Conservation (phyloP, 192 early-diverging fungal species). For the Umbelopsis ramanniana region DNA sequence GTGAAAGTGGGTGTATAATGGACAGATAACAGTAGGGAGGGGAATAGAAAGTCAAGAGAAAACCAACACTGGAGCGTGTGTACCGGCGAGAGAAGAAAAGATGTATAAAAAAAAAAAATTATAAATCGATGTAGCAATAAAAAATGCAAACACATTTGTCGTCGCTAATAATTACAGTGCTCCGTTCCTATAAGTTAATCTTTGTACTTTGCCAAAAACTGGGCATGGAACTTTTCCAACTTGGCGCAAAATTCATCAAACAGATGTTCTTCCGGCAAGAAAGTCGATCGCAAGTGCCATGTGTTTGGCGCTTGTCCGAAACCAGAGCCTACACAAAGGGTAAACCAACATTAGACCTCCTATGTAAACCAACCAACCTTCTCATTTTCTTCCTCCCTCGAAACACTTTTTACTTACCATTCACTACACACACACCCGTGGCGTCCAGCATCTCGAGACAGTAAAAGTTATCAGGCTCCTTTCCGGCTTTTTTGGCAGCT, state of each 20-base stretch:
- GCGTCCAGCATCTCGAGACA: constrained; percentile 90
- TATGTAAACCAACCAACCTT: neutral
- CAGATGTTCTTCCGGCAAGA: constrained; percentile 90
- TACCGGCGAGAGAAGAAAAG: no score
- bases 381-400: neutral
- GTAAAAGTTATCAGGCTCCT: constrained; percentile 88
- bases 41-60: no score
- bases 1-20: neutral
- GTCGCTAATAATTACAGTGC: neutral
- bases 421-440: constrained; percentile 96
- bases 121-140: neutral
- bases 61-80: no score
- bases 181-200: constrained; percentile 32
- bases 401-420: constrained; percentile 50
- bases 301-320: constrained; percentile 90
- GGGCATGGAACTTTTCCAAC: constrained; percentile 79
- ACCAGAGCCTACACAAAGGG: constrained; percentile 51
- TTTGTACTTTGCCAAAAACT: constrained; percentile 79
- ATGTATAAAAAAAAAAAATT: neutral
- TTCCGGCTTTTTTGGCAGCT: constrained; percentile 70
- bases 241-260: constrained; percentile 88
- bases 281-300: constrained; percentile 96
- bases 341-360: neutral
- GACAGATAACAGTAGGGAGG: neutral
- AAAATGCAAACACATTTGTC: neutral